Conservation (phyloP, 805 yeast genomes). For the Ogataea saltuana region DNA sequence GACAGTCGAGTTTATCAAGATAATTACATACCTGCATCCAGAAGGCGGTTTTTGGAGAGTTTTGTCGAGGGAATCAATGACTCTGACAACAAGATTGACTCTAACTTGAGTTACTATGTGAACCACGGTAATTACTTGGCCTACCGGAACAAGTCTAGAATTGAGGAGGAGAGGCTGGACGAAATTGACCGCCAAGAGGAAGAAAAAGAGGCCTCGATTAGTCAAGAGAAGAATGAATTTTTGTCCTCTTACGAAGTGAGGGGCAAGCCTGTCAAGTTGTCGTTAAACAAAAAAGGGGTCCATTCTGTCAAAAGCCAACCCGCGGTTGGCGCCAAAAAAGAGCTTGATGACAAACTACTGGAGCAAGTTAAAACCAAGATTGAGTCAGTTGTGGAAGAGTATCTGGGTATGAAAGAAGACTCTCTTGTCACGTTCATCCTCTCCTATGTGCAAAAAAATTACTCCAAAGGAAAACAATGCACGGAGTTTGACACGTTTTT, state of each 20-base stretch:
- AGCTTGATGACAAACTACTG: slow-evolving; percentile 13
- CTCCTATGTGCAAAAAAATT: slow-evolving; percentile 39
- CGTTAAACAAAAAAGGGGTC: slow-evolving; percentile 24
- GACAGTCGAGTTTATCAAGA: slow-evolving; percentile 30
- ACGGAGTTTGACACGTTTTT: slow-evolving; percentile 38
- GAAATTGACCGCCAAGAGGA: slow-evolving; percentile 41
- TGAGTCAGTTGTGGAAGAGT: slow-evolving; percentile 48
- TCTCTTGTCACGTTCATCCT: slow-evolving; percentile 47
- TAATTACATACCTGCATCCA: slow-evolving; percentile 21
- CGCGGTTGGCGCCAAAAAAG: not conserved
- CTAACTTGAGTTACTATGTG: slow-evolving; percentile 37
- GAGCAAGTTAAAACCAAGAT: slow-evolving; percentile 38
- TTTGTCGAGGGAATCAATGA: slow-evolving; percentile 31
- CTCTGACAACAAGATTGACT: slow-evolving; percentile 35
- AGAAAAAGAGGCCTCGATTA: slow-evolving; percentile 22
- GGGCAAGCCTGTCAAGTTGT: slow-evolving; percentile 26
- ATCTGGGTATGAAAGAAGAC: slow-evolving; percentile 54
- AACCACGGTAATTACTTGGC: slow-evolving; percentile 47
- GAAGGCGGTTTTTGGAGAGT: slow-evolving; percentile 29
- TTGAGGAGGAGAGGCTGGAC: slow-evolving; percentile 48
- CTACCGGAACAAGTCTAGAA: slow-evolving; percentile 37
- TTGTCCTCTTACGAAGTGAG: slow-evolving; percentile 19
- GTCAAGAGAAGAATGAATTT: slow-evolving; percentile 18
- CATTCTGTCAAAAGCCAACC: too few species aligned
- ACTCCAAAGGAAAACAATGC: slow-evolving; percentile 28